Conservation (phyloP, 2,329 filamentous ascomycete species). For the Nannizziopsis barbatae region DNA sequence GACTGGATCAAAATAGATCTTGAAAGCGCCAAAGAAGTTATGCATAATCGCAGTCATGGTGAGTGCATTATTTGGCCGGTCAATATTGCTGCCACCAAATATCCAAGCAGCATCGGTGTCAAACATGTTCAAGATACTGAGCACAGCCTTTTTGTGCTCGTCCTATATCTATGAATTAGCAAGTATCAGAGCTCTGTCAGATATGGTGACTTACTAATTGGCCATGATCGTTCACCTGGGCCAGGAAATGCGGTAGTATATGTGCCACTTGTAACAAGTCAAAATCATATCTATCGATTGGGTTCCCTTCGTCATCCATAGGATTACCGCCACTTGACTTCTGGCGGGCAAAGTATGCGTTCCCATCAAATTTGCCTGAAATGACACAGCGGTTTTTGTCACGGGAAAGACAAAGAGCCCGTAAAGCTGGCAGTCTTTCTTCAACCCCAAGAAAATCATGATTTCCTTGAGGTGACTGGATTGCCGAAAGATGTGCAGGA, state of each 20-base stretch:
- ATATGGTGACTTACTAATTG: too few relatives aligned
- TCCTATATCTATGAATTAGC: slow-evolving; percentile 1
- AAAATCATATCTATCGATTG: too few relatives aligned
- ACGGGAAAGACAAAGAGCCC: not conserved
- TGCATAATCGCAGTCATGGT: slow-evolving; percentile 19
- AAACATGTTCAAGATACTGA: slow-evolving; percentile 37
- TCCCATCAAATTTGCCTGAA: not conserved
- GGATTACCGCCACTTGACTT: too few relatives aligned
- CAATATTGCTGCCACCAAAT: slow-evolving; percentile 33
- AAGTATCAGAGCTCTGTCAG: too few relatives aligned
- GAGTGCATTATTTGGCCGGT: slow-evolving; percentile 33
- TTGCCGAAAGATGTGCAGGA: not conserved
- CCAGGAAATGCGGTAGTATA: too few relatives aligned
- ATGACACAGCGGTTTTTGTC: not conserved
- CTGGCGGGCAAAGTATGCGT: not conserved
- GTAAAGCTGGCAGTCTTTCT: not conserved
- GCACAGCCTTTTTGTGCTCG: slow-evolving; percentile 25
- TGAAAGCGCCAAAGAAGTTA: too few relatives aligned
- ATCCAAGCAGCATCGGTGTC: slow-evolving; percentile 27
- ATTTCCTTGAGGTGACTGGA: not conserved
- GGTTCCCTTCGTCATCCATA: too few relatives aligned
- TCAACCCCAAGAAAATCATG: not conserved
- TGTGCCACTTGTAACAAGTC: too few relatives aligned
- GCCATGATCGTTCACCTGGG: too few relatives aligned
- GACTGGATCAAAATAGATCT: too few relatives aligned